Evolutionary conservation across 495 filamentous ascomycete genomes (phyloP), one percentile per base, ranked within the genome.

Genomic region (Penicillium angulare): DNA sequence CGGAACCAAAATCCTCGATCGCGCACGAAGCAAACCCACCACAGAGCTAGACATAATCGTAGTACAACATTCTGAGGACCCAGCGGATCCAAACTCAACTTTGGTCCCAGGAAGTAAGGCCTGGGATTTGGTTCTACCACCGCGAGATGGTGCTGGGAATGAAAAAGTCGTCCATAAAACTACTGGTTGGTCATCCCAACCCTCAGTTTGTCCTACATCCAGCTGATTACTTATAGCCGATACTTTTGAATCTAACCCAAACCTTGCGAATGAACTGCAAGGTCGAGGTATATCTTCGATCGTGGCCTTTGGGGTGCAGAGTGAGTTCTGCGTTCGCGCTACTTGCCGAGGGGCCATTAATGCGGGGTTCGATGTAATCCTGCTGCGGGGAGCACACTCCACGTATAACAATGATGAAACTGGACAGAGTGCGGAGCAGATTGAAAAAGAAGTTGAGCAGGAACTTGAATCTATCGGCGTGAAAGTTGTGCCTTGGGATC

Each of bases 351-450:
- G 43, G 12, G 43, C 43, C 7, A 7, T 47, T 7, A 10, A 22
- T 20, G 43, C 43, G 17, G 43, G 43, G 8, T 47, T 47, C 23
- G 20, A 35, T 3, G 43, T 47, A 6, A n/a, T 24, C 2, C 7
- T 47, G 43, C 43, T 47, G 2, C 20, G 23, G n/a, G 43, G 43
- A 7, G 43, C 43, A n/a, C 43, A 47, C 22, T 47, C 43, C 2
- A 47, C 27, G 5, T 34, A 47, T 23, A 3, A 47, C 43, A 47
- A 26, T 9, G 8, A 16, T 7, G 26, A 34, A 1, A 33, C 26
- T 8, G 43, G 43, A 12, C 3, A 47, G 21, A 47, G n/a, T 22
- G 43, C 43, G 17, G 18, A 35, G 35, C 29, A 47, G 7, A 47
- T 47, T 9, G 43, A 47, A 26, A 35, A 10, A 2, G 43, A 21